Conservation (phyloP, 2,329 filamentous ascomycete genomes). For the Dactylonectria estremocensis region DNA sequence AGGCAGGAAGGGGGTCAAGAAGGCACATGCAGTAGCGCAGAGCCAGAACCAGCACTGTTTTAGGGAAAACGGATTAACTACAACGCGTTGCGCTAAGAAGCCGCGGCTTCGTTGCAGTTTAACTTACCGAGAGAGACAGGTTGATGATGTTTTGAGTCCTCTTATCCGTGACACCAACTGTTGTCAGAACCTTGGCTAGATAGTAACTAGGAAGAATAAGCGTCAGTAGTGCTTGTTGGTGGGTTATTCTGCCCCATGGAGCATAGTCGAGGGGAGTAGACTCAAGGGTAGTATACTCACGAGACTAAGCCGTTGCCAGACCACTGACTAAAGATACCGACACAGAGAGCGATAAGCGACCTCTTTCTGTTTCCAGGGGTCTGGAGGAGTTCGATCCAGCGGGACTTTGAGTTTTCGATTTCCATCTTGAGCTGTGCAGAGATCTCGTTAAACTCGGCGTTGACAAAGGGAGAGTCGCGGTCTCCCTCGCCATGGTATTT, state of each 20-base stretch:
- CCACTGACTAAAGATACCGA: background rate
- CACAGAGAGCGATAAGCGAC: background rate
- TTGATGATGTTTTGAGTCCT: background rate
- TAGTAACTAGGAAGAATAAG: background rate
- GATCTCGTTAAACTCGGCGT: background rate
- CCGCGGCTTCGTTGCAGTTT: background rate
- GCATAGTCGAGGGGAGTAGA: background rate
- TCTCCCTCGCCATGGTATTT: slow-evolving; percentile 65
- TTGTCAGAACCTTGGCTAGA: background rate
- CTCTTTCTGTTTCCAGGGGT: background rate
- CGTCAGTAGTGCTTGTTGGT: background rate
- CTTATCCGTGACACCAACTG: background rate
- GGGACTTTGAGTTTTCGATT: background rate
- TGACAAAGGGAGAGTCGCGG: background rate
- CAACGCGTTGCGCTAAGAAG: background rate
- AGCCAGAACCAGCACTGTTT: background rate
- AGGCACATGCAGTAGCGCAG: background rate
- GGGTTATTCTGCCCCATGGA: background rate
- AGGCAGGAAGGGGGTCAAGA: background rate
- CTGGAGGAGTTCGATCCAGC: background rate
- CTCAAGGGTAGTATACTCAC: background rate
- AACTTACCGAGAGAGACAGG: background rate
- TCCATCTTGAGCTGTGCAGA: background rate
- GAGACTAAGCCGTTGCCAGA: background rate
- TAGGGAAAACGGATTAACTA: background rate